Evolutionary conservation across 768 basidiomycete species (phyloP).

Genomic region (Amanita polypyramis): DNA sequence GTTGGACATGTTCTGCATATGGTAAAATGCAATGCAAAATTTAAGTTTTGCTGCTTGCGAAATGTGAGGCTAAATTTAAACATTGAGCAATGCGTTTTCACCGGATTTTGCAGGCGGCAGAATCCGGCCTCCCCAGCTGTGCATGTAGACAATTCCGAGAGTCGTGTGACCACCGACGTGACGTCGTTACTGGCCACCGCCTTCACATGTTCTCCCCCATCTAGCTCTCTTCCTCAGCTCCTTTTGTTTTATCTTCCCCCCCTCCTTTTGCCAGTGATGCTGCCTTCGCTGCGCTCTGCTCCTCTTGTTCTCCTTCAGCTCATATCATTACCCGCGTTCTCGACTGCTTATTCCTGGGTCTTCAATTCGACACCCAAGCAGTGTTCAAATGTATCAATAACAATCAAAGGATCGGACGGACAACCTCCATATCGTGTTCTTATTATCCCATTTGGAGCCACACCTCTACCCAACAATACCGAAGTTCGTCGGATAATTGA

Average conservation of each 20-base stretch:
- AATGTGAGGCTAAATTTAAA: too few species aligned
- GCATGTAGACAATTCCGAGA: neutral
- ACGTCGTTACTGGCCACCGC: neutral
- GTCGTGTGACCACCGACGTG: neutral
- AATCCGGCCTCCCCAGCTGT: too few species aligned
- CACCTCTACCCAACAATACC: slow-evolving; percentile 46
- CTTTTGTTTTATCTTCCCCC: slow-evolving; percentile 8
- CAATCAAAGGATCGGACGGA: slow-evolving; percentile 46
- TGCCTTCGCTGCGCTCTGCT: neutral
- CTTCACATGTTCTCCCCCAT: neutral
- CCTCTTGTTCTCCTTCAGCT: slow-evolving; percentile 16
- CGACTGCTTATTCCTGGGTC: slow-evolving; percentile 34
- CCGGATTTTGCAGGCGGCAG: too few species aligned
- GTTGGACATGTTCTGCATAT: too few species aligned
- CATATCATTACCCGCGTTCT: slow-evolving; percentile 18
- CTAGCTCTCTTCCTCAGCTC: neutral
- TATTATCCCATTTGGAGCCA: slow-evolving; percentile 56
- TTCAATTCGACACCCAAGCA: slow-evolving; percentile 44
- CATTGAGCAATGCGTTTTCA: too few species aligned
- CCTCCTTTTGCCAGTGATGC: slow-evolving; percentile 6
- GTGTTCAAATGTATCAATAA: slow-evolving; percentile 52
- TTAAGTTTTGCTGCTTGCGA: too few species aligned
- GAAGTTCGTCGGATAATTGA: slow-evolving; percentile 57
- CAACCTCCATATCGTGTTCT: slow-evolving; percentile 58
- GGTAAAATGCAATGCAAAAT: too few species aligned